Conservation (phyloP, 2,329 filamentous ascomycete genomes). For the Elsinoe necatrix region DNA sequence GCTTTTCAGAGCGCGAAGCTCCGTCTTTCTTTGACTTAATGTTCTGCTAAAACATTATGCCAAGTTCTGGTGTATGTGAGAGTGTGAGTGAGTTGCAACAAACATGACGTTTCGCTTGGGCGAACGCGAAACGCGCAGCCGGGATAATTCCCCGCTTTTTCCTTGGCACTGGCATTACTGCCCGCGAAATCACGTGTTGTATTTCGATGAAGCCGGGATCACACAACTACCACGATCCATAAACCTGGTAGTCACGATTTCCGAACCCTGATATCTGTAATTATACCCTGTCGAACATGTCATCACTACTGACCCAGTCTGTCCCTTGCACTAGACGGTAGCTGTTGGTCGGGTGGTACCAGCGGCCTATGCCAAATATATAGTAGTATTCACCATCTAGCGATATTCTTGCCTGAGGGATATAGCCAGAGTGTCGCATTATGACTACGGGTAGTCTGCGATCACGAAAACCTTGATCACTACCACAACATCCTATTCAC, state of each 20-base stretch:
- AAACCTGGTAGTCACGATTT: no score
- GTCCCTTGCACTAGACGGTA: no score
- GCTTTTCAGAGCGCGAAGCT: constrained; percentile 1
- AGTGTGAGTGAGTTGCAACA: constrained; percentile 1
- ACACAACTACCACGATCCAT: no score
- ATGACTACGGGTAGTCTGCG: no score
- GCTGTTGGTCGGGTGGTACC: no score
- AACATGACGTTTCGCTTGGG: constrained; percentile 1
- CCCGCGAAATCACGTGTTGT: neutral
- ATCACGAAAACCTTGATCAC: neutral
- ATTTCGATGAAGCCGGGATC: neutral
- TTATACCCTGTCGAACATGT: no score
- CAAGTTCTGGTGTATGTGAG: neutral
- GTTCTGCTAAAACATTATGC: constrained; percentile 10
- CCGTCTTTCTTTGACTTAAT: constrained; percentile 1
- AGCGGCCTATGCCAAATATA: no score
- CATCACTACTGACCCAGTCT: no score
- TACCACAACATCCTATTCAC: neutral
- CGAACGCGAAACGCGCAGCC: constrained; percentile 5
- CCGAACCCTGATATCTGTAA: no score
- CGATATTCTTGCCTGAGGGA: no score
- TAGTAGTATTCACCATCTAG: no score
- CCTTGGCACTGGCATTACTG: neutral
- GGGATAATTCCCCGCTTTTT: neutral
- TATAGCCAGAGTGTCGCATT: no score